Evolutionary conservation across 495 filamentous ascomycete genomes (phyloP).

Genomic region (Neurospora sp.): DNA sequence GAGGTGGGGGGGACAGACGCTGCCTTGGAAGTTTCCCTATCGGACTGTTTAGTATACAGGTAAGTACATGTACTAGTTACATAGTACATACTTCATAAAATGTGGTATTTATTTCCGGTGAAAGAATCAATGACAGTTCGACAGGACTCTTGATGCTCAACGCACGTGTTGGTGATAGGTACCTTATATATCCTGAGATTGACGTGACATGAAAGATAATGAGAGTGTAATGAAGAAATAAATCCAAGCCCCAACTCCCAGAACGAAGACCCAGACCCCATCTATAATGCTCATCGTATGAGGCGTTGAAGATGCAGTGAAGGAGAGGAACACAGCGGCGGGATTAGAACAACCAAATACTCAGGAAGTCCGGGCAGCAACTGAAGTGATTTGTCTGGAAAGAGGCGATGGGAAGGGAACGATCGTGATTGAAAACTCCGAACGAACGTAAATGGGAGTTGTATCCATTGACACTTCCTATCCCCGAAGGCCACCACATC

Average conservation of each 20-base stretch:
- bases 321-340: not conserved
- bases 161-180: not conserved
- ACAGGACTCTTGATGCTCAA: not conserved
- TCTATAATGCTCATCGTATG: not conserved
- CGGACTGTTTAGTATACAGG: not conserved
- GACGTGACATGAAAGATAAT: not conserved
- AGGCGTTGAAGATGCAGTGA: not conserved
- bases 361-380: not conserved
- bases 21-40: not conserved
- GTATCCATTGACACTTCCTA: not conserved
- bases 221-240: not conserved
- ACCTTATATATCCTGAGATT: not conserved
- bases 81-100: not conserved
- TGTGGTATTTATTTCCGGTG: not conserved
- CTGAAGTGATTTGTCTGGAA: not conserved
- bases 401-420: not conserved
- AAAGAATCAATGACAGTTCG: not conserved
- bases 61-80: not conserved
- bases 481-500: not conserved
- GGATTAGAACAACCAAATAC: not conserved
- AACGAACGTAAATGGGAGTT: not conserved
- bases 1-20: not conserved
- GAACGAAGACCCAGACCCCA: not conserved
- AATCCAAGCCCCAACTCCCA: not conserved
- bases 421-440: not conserved